Evolutionary conservation across 176 grass and related monocot species (phyloP), one percentile per base, ranked within the genome.

Genomic region (Panicum miliaceum): DNA sequence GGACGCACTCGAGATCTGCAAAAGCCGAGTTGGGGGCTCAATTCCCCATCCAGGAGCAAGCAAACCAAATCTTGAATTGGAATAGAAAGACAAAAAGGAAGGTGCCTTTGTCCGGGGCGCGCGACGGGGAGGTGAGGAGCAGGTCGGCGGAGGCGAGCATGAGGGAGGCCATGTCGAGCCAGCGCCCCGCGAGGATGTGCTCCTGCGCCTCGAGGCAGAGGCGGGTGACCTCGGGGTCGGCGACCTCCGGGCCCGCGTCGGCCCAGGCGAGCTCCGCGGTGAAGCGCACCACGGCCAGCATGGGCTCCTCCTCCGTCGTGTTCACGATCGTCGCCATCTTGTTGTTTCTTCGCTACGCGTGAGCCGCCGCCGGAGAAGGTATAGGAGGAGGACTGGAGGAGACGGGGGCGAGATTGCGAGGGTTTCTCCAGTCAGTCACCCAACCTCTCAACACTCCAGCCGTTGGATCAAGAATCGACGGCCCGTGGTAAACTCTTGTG

Each of bases 281-380:
- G 70, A 92, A 92, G 19, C 85, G 87, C 45, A 99, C 93, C 56
- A 96, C 91, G 22, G 91, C 87, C 68, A 99, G 87, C 77, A 90
- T 94, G 1, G 96, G 93, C 81, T 99, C 93, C 86, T 99, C 96
- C 88, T 96, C 96, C 14, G 89, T 92, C 12, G 93, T 99, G 70
- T 90, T 80, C 36, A 96, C 89, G 62, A 98, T 86, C 32, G 93
- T 94, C 66, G 93, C 86, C 96, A 96, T 98, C 6, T 74, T 53
- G 61, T 45, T 18, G 11, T 52, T 56, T 61, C 22, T 7, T 18
- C 15, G 74, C 9, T 58, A 64, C 25, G 59, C 46, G 12, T 15
- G 32, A 27, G 76, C 53, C 6, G 76, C 18, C 12, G 64, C 58
- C 23, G 81, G 84, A 87, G 80, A 68, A 29, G 61, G 34, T 29